These are phyloP conservation scores for Ophiostoma tasmaniense DNA, from an alignment of 2,329 filamentous ascomycete species.

Conservation along the genomic window DNA sequence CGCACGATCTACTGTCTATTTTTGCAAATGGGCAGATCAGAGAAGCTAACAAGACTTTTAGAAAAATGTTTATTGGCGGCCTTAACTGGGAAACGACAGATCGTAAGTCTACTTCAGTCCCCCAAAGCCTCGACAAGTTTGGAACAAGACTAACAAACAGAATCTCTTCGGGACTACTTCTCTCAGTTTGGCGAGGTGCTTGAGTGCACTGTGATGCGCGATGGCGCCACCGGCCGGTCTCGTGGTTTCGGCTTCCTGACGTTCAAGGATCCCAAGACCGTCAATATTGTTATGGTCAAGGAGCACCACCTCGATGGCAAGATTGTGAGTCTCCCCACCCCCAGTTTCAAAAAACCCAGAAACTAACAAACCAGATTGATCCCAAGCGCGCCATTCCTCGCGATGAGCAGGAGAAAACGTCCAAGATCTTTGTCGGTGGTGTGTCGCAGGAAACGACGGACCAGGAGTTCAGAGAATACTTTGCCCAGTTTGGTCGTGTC, in stretches of 20 bases:
- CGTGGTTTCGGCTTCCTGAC: slow-evolving; percentile 96
- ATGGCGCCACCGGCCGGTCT: slow-evolving; percentile 85
- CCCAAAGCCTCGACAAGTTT: not conserved
- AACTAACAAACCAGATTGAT: slow-evolving; percentile 68
- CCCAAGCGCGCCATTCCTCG: slow-evolving; percentile 94
- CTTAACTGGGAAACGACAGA: slow-evolving; percentile 95
- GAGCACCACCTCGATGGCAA: slow-evolving; percentile 97
- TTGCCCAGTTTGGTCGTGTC: slow-evolving; percentile 91
- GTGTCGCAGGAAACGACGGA: slow-evolving; percentile 97
- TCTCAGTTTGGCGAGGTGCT: slow-evolving; percentile 95
- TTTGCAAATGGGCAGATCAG: not conserved
- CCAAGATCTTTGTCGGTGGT: slow-evolving; percentile 97
- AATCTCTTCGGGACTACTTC: slow-evolving; percentile 95
- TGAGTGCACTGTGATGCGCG: slow-evolving; percentile 98
- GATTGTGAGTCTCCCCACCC: no score
- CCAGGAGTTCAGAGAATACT: slow-evolving; percentile 92
- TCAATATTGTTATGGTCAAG: slow-evolving; percentile 99
- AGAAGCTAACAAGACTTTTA: slow-evolving; percentile 31
- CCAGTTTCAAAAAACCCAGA: no score
- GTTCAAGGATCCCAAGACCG: slow-evolving; percentile 94
- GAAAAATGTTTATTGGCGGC: slow-evolving; percentile 99
- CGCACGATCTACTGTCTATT: not conserved
- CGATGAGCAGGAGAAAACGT: slow-evolving; percentile 96
- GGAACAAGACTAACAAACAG: slow-evolving; percentile 38
- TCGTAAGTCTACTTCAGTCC: slow-evolving; percentile 14